Evolutionary conservation across 164 flowering plant genomes (phyloP), one percentile per base, ranked within the genome.

Genomic region (Tinospora cordifolia): DNA sequence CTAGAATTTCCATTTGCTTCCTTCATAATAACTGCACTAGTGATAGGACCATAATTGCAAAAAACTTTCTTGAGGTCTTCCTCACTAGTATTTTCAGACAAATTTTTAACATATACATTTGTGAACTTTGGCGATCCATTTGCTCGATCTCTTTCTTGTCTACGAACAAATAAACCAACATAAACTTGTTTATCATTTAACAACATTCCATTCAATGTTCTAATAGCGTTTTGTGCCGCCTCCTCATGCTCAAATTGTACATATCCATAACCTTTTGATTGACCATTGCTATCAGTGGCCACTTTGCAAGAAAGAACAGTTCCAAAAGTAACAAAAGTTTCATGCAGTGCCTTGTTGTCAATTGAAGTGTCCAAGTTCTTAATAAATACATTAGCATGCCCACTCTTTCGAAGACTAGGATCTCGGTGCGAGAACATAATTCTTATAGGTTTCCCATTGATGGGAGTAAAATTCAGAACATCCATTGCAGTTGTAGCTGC

Each of bases 241-340:
- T 88, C 89, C 26, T 88, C 90, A 34, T 76, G 74, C 17, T 88
- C 93, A 81, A 82, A 91, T 77, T 91, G 94, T 26, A 89, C 94
- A 80, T 84, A 91, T 0, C 97, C 97, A 76, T 85, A 86, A 6
- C 97, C 97, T 78, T 78, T 88, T 1, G 91, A 84, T 44, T 81
- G 82, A 7, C 89, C 92, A 77, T 69, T 85, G 75, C 47, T 65
- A 77, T 91, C 90, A 75, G 77, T 64, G 41, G 91, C 92, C 34
- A 89, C 85, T 81, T 91, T 91, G 84, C 94, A 91, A 63, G 91
- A 87, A 54, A 88, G 90, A 12, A 91, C 83, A 11, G 81, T 77
- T 8, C 97, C 94, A 74, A 91, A 87, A 38, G 83, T 47, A 57
- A 83, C 81, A 81, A 91, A 91, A 54, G 85, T 87, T 11, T 89